Base-by-base conservation (phyloP, 1,284 basidiomycete genomes). In the Megacollybia platyphylla region DNA sequence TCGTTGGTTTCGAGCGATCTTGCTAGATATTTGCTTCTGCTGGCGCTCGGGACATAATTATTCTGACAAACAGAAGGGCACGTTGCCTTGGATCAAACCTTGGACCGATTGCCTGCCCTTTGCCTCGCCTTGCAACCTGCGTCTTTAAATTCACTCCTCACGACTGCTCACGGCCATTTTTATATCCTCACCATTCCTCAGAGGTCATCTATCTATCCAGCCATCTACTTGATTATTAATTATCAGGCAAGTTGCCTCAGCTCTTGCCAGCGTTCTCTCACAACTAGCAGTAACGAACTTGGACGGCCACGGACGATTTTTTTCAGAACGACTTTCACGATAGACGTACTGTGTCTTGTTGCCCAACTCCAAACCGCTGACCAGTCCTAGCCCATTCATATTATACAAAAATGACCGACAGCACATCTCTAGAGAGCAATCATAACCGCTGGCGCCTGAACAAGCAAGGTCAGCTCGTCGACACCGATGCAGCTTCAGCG, bases 21-120 rank as follows among this genome's bases (percentile, higher is more conserved):
- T 24, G 20, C 2, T 24, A n/a, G 7, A n/a, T 34, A n/a, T 4
- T 38, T 5, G 36, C 4, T 38, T 10, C 36, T 15, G 36, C 18
- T 38, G 18, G 36, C 36, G 13, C 18, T 27, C 17, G 20, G 15
- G 31, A 24, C 41, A 50, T 54, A 57, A 55, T 57, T 54, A 52
- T 56, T 55, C 30, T 31, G 29, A 45, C 29, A 47, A 49, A 39
- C 43, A 40, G 57, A 58, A 63, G 71, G 75, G 71, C 79, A 82
- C 80, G 79, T 82, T 82, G 76, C 68, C 58, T 71, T 75, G 68
- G 73, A 76, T 77, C 71, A 70, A 65, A 61, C 55, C 54, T 63
- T 62, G 57, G 55, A 47, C 64, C 65, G 60, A 64, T 63, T 59
- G 70, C 73, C 68, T 70, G 57, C 65, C 69, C 67, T 68, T 64